Conservation (phyloP, 768 basidiomycete species). For the Auricularia heimuer region DNA sequence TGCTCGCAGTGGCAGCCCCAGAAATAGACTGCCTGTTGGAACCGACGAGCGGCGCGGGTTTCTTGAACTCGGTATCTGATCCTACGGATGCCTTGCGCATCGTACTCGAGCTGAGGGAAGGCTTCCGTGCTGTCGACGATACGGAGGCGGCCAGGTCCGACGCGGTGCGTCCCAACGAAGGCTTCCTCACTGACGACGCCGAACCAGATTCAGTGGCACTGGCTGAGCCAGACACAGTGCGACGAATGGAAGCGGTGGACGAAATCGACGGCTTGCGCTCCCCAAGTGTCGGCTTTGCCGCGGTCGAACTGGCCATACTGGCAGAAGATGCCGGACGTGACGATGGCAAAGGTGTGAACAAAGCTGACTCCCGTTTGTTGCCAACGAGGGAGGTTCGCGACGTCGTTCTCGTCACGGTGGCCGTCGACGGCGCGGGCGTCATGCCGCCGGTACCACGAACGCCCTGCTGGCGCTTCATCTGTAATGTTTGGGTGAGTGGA, state of each 20-base stretch:
- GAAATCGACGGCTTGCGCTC: neutral
- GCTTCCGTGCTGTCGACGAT: neutral
- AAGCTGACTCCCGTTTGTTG: neutral
- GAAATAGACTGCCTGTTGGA: neutral
- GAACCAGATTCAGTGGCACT: neutral
- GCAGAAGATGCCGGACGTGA: neutral
- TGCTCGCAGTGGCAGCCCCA: neutral
- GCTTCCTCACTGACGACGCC: neutral
- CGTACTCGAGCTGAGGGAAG: neutral
- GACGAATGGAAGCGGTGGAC: neutral
- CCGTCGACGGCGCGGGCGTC: conserved; percentile 36
- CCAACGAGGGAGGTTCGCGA: conserved; percentile 8
- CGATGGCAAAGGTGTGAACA: neutral
- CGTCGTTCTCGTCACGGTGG: conserved; percentile 25
- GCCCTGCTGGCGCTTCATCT: conserved; percentile 58
- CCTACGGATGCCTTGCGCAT: neutral
- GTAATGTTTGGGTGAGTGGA: neutral
- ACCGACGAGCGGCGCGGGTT: neutral
- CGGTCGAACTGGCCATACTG: neutral
- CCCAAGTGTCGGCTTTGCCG: neutral
- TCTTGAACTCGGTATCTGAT: neutral
- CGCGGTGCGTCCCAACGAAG: neutral
- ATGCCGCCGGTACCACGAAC: conserved; percentile 46
- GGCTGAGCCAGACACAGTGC: neutral
- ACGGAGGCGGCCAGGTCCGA: too few relatives aligned